These are phyloP conservation scores for Ogataea glucozyma DNA, from an alignment of 805 yeast species.

Conservation along the genomic window DNA sequence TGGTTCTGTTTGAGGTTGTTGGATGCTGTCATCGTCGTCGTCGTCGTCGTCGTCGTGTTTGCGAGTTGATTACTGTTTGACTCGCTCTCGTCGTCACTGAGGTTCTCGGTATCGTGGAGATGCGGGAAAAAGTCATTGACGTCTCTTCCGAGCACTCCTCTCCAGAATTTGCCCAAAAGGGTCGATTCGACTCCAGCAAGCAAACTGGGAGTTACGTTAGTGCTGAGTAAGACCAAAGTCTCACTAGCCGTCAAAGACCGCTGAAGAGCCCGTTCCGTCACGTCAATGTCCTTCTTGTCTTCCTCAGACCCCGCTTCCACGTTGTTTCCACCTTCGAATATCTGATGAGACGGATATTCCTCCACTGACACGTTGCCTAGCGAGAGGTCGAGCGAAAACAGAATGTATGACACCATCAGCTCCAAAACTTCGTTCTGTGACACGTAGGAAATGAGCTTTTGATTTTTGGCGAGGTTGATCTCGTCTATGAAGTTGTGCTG, in stretches of 20 bases:
- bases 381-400: conserved; percentile 31
- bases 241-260: conserved; percentile 34
- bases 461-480: conserved; percentile 36
- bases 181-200: conserved; percentile 22
- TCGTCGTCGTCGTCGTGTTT: neutral
- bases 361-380: conserved; percentile 6
- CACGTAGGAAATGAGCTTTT: conserved; percentile 35
- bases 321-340: conserved; percentile 27
- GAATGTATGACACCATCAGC: conserved; percentile 32
- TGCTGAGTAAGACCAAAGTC: conserved; percentile 28
- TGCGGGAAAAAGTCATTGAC: conserved; percentile 22
- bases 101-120: neutral
- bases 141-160: conserved; percentile 33
- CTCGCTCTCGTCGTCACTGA: conserved; percentile 20
- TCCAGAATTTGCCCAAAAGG: conserved; percentile 32
- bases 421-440: conserved; percentile 35
- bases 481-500: conserved; percentile 40
- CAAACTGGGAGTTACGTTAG: conserved; percentile 24
- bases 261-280: conserved; percentile 26
- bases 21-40: neutral
- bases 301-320: conserved; percentile 17
- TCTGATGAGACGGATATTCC: conserved; percentile 13
- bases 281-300: conserved; percentile 15
- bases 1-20: conserved; percentile 26
- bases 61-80: neutral